These are phyloP conservation scores for Anisodus tanguticus DNA, from an alignment of 257 asterid genomes.

Conservation along the genomic window DNA sequence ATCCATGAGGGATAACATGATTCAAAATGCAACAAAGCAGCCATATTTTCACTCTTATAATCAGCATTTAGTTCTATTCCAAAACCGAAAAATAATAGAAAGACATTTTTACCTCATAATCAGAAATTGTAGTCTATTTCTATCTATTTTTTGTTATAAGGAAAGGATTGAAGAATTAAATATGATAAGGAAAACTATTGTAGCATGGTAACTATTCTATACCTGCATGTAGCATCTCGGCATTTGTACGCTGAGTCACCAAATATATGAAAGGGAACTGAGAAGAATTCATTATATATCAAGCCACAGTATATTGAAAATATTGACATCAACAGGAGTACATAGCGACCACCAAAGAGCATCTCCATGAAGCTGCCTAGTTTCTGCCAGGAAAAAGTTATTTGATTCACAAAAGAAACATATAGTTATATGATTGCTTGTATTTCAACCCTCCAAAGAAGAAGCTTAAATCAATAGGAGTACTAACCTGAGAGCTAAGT, in stretches of 20 bases:
- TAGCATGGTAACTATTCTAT: slow-evolving; percentile 25
- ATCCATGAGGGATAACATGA: background rate
- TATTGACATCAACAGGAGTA: slow-evolving; percentile 86
- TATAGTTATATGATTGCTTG: background rate
- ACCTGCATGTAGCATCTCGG: slow-evolving; percentile 93
- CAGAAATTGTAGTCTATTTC: background rate
- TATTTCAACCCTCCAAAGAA: background rate
- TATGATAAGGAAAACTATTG: background rate
- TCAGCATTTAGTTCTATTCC: background rate
- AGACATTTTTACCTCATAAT: background rate
- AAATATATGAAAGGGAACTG: slow-evolving; percentile 96
- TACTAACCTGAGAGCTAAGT: slow-evolving; percentile 79
- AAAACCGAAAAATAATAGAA: background rate
- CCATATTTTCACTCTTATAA: background rate
- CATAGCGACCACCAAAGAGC: slow-evolving; percentile 95
- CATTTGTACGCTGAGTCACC: slow-evolving; percentile 90
- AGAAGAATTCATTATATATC: slow-evolving; percentile 95
- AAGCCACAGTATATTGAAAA: slow-evolving; percentile 96
- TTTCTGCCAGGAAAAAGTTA: slow-evolving; percentile 62
- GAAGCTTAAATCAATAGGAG: slow-evolving; percentile 13
- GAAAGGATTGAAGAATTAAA: too few species aligned
- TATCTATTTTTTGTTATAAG: background rate
- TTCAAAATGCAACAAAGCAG: slow-evolving; percentile 1
- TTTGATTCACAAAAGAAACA: slow-evolving; percentile 15
- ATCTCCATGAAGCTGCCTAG: slow-evolving; percentile 99